phyloP scores from a whole-genome alignment of 345 rosid species.

The Raphanus sativus region DNA sequence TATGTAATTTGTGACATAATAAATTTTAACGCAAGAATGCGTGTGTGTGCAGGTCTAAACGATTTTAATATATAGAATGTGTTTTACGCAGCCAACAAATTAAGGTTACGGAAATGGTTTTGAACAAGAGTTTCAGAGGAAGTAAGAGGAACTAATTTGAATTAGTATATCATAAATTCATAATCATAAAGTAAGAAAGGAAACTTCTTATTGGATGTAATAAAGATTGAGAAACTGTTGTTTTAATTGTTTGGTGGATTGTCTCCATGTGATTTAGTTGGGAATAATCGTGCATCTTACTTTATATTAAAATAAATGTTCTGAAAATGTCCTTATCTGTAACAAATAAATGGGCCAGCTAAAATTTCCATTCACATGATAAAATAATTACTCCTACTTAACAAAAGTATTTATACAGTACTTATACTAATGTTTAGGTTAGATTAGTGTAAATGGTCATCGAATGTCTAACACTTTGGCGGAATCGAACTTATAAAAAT shows the following conservation, averaged over 20 bases:
- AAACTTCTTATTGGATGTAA: background rate
- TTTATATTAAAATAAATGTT: slow-evolving; percentile 13
- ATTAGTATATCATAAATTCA: background rate
- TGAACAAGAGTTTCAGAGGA: background rate
- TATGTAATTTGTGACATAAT: background rate
- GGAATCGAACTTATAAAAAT: slow-evolving; percentile 11
- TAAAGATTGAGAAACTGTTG: slow-evolving; percentile 30
- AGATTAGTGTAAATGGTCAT: slow-evolving; percentile 25
- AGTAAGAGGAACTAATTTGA: background rate
- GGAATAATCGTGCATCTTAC: slow-evolving; percentile 42
- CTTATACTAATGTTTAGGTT: slow-evolving; percentile 21
- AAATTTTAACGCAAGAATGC: background rate
- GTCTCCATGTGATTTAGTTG: slow-evolving; percentile 42
- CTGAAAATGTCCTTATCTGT: slow-evolving; percentile 37
- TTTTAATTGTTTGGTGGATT: slow-evolving; percentile 40
- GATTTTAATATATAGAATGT: background rate
- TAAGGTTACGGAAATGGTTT: background rate
- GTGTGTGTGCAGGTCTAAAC: background rate
- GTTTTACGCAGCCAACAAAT: background rate
- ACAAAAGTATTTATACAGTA: slow-evolving; percentile 18
- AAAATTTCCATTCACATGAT: slow-evolving; percentile 28
- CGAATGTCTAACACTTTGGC: slow-evolving; percentile 41
- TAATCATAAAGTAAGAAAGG: slow-evolving; percentile 6
- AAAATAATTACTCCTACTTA: background rate
- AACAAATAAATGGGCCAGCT: slow-evolving; percentile 39